Conservation (phyloP, 345 rosid species). For the Viola odorata region DNA sequence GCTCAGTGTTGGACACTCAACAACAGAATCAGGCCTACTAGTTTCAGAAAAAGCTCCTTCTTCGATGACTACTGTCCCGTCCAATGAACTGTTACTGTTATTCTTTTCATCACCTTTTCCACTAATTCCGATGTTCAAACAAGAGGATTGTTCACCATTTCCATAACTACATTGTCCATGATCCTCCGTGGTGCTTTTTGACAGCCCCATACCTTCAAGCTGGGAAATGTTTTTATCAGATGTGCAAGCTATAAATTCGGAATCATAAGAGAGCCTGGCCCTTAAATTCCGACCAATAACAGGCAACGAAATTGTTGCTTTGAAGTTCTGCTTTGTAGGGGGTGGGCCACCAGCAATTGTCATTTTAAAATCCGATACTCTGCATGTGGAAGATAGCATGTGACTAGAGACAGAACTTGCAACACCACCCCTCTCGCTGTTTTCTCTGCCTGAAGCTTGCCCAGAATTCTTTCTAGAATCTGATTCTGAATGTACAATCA, state of each 20-base stretch:
- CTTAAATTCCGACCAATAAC: conserved; percentile 69
- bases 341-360: conserved; percentile 96
- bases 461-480: conserved; percentile 27
- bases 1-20: conserved; percentile 13
- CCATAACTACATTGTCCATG: conserved; percentile 20
- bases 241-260: conserved; percentile 41
- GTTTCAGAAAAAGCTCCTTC: conserved; percentile 17
- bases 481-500: conserved; percentile 56
- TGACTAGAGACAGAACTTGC: conserved; percentile 19
- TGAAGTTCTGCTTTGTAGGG: conserved; percentile 77
- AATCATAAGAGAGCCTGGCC: conserved; percentile 60
- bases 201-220: conserved; percentile 20
- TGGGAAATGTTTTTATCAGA: conserved; percentile 21
- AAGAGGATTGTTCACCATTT: conserved; percentile 18
- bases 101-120: conserved; percentile 17
- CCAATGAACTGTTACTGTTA: conserved; percentile 5
- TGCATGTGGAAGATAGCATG: conserved; percentile 20
- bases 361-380: conserved; percentile 43
- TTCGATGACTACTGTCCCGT: conserved; percentile 12
- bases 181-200: conserved; percentile 12
- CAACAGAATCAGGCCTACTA: conserved; percentile 7
- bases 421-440: conserved; percentile 12
- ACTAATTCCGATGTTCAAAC: conserved; percentile 14
- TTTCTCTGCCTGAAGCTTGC: conserved; percentile 24
- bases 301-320: conserved; percentile 77